Percentiles rank a stretch among this genome's conserved stretches.
phyloP scores from a whole-genome alignment of 164 flowering plant genomes.

The Malania oleifera region DNA sequence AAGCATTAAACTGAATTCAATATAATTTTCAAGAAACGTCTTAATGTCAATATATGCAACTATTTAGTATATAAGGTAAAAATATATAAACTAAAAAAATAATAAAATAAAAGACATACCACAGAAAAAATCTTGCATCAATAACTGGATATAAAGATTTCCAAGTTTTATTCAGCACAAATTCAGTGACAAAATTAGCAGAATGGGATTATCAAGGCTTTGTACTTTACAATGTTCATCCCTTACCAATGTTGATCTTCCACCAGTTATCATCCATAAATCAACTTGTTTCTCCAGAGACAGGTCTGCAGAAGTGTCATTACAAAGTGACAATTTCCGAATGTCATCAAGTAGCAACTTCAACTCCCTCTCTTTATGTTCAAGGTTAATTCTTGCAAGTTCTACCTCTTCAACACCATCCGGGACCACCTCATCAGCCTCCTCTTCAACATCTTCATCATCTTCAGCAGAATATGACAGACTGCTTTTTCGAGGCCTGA shows the following conservation, averaged over 20 bases:
- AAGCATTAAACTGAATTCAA: no score
- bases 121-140: no score
- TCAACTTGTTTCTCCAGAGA: conserved; percentile 46
- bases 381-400: conserved; percentile 81
- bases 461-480: conserved; percentile 74
- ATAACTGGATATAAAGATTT: no score
- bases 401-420: conserved; percentile 99
- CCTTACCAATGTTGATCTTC: conserved; percentile 69
- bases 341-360: conserved; percentile 78
- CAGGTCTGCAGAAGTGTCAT: conserved; percentile 43
- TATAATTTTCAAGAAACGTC: no score
- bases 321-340: conserved; percentile 46
- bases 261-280: conserved; percentile 76
- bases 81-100: no score
- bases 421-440: conserved; percentile 99
- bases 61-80: no score
- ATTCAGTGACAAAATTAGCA: no score
- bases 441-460: conserved; percentile 94
- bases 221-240: conserved; percentile 8
- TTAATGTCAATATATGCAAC: no score
- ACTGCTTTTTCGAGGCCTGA: conserved; percentile 91
- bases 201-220: not conserved
- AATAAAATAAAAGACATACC: no score
- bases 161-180: no score
- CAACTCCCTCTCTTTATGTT: conserved; percentile 64